Percentiles rank a stretch among this genome's conserved stretches.
Conservation (phyloP, 2,329 filamentous ascomycete genomes). For the Zasmidium citrigriseum region DNA sequence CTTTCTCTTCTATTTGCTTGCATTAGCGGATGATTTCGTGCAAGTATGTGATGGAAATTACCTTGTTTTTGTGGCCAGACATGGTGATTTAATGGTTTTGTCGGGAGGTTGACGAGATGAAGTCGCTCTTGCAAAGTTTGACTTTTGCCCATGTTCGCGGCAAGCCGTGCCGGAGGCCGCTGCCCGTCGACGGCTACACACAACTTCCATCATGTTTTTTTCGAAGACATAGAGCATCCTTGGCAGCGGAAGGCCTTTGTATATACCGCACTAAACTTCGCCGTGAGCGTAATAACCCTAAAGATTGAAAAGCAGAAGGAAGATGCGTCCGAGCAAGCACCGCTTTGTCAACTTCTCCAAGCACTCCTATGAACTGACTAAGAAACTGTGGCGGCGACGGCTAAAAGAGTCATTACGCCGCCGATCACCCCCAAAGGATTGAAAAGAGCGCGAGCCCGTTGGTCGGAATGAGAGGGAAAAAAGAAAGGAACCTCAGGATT, state of each 20-base stretch:
- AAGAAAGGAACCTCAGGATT: neutral
- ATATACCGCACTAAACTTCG: neutral
- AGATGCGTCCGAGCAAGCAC: neutral
- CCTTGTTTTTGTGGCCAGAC: constrained; percentile 24
- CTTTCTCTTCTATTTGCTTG: constrained; percentile 20
- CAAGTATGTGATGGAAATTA: neutral
- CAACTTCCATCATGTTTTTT: too few species aligned
- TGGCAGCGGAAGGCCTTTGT: neutral
- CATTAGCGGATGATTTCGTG: neutral
- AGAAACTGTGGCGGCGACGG: neutral
- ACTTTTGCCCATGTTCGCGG: neutral
- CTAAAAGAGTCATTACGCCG: neutral
- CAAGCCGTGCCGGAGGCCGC: neutral
- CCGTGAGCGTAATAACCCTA: neutral
- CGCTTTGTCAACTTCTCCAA: neutral
- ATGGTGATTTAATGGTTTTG: constrained; percentile 8
- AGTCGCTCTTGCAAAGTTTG: neutral
- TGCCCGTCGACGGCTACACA: neutral
- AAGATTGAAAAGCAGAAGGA: neutral
- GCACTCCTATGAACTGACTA: neutral
- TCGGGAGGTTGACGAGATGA: neutral
- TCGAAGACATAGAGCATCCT: neutral
- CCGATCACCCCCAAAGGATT: neutral
- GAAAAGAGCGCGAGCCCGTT: neutral
- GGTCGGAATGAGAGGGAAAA: neutral